These are phyloP conservation scores for Vigna unguiculata DNA, from an alignment of 306 rosid genomes.

Conservation along the genomic window DNA sequence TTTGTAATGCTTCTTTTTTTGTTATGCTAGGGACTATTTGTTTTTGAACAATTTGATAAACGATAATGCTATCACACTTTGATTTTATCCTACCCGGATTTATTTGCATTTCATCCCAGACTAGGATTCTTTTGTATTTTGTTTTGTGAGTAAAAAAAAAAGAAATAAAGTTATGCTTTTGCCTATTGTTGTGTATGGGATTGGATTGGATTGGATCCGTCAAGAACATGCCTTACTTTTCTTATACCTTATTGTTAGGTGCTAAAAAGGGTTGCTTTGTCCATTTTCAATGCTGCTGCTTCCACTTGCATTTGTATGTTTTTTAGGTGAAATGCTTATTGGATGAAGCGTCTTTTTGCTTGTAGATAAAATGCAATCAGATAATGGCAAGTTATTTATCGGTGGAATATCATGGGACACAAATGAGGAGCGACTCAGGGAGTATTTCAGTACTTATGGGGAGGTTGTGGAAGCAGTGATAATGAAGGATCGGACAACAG, in stretches of 20 bases:
- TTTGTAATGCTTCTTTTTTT: slow-evolving; percentile 33
- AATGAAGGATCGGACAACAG: slow-evolving; percentile 99
- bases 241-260: slow-evolving; percentile 23
- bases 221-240: slow-evolving; percentile 23
- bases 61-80: slow-evolving; percentile 49
- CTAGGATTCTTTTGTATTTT: slow-evolving; percentile 33
- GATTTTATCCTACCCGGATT: slow-evolving; percentile 43
- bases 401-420: slow-evolving; percentile 99
- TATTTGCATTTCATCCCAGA: slow-evolving; percentile 40
- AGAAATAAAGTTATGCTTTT: not conserved
- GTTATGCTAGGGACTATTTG: slow-evolving; percentile 33
- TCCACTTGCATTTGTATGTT: slow-evolving; percentile 53
- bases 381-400: slow-evolving; percentile 87
- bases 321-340: slow-evolving; percentile 40
- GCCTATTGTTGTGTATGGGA: slow-evolving; percentile 15
- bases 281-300: slow-evolving; percentile 39
- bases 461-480: slow-evolving; percentile 98
- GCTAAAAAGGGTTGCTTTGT: slow-evolving; percentile 16
- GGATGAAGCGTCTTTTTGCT: slow-evolving; percentile 48
- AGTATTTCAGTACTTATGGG: slow-evolving; percentile 83
- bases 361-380: slow-evolving; percentile 96
- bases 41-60: slow-evolving; percentile 37
- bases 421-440: slow-evolving; percentile 93
- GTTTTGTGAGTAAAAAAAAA: not conserved
- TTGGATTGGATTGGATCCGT: slow-evolving; percentile 70